Percentiles rank a stretch among this genome's conserved stretches.
These are phyloP conservation scores for Leccinum subgranulosum DNA, from an alignment of 768 basidiomycete genomes.

Conservation along the genomic window DNA sequence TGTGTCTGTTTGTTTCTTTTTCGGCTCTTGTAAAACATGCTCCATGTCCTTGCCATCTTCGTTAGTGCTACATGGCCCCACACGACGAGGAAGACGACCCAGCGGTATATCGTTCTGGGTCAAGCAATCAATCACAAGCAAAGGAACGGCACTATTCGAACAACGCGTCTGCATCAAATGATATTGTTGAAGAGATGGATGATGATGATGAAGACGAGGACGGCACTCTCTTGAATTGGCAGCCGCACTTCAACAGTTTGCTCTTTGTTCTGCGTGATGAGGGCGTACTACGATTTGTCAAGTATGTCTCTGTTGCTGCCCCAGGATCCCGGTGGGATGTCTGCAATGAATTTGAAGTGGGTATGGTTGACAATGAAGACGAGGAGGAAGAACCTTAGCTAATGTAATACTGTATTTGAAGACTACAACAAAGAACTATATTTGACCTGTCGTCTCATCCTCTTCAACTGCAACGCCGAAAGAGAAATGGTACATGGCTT, in stretches of 20 bases:
- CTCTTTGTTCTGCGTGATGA: conserved; percentile 90
- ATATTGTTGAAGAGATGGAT: conserved; percentile 5
- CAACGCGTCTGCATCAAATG: conserved; percentile 13
- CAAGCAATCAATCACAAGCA: conserved; percentile 36
- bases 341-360: conserved; percentile 89
- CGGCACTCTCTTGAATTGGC: conserved; percentile 79
- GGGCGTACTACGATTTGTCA: conserved; percentile 91
- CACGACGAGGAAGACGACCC: conserved; percentile 96
- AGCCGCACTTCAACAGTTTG: conserved; percentile 87
- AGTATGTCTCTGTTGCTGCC: conserved; percentile 89
- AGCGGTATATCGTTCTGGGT: conserved; percentile 78
- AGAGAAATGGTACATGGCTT: too few relatives aligned
- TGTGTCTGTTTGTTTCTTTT: conserved; percentile 28
- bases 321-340: conserved; percentile 93
- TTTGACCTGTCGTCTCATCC: too few relatives aligned
- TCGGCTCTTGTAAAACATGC: background rate
- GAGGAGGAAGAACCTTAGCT: conserved; percentile 21
- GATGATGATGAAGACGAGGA: conserved; percentile 53
- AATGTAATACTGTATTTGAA: too few relatives aligned
- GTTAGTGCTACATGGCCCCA: conserved; percentile 89
- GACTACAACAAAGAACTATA: too few relatives aligned
- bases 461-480: too few relatives aligned
- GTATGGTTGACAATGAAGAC: conserved; percentile 63
- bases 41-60: background rate
- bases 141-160: conserved; percentile 15